Conservation (phyloP, 192 early-diverging fungal genomes). For the Podila horticola region DNA sequence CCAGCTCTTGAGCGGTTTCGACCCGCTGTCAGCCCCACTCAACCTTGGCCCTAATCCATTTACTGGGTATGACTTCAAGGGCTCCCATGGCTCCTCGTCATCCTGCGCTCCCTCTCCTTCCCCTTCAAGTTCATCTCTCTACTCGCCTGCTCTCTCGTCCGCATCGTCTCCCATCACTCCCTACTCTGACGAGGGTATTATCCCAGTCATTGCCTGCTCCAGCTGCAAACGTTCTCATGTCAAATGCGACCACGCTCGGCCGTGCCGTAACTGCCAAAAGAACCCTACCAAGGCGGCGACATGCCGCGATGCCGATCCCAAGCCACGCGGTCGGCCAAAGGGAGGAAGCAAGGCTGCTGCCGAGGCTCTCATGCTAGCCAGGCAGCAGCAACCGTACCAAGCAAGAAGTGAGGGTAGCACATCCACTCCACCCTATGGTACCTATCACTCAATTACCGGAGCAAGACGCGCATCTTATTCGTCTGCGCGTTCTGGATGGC, state of each 20-base stretch:
- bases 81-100: neutral
- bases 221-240: constrained; percentile 47
- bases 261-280: constrained; percentile 42
- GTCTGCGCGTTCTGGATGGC: neutral
- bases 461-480: neutral
- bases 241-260: constrained; percentile 44
- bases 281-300: constrained; percentile 25
- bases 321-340: constrained; percentile 42
- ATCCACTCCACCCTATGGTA: neutral
- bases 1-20: neutral
- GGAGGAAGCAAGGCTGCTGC: constrained; percentile 29
- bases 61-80: too few species aligned
- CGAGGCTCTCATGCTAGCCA: neutral
- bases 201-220: constrained; percentile 30
- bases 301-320: constrained; percentile 40
- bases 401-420: neutral
- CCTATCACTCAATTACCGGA: neutral
- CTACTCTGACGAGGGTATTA: constrained; percentile 14
- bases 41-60: too few species aligned
- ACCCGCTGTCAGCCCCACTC: neutral
- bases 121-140: neutral
- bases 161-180: constrained; percentile 11
- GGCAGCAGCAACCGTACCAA: neutral
- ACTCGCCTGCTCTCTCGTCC: neutral
- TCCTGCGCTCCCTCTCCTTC: constrained; percentile 11